These are phyloP conservation scores for Lichtheimia ornata DNA, from an alignment of 371 early-diverging fungal genomes.

Conservation along the genomic window DNA sequence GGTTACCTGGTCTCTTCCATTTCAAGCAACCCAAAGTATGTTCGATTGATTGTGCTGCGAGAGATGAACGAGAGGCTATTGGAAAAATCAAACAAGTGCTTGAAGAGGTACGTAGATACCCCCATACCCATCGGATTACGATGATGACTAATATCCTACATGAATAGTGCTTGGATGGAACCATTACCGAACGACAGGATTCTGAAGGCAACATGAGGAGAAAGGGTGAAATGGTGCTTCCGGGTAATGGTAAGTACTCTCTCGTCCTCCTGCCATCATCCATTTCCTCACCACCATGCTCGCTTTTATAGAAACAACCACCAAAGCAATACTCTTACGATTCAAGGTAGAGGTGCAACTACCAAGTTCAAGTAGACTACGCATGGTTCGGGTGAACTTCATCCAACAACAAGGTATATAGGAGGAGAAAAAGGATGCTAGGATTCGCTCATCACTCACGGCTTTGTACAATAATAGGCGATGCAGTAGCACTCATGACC, in stretches of 20 bases:
- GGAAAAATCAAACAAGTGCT: slow-evolving; percentile 44
- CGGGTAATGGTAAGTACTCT: slow-evolving; percentile 27
- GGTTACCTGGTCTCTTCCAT: slow-evolving; percentile 27
- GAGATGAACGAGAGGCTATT: slow-evolving; percentile 47
- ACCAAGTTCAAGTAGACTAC: slow-evolving; percentile 12
- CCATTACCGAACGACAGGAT: slow-evolving; percentile 37
- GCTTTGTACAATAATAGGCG: slow-evolving; percentile 20
- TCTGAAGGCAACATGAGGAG: slow-evolving; percentile 40
- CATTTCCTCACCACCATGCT: background rate
- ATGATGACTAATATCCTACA: too few relatives aligned
- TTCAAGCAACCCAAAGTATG: slow-evolving; percentile 34
- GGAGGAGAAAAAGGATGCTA: background rate
- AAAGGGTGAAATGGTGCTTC: slow-evolving; percentile 41
- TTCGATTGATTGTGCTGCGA: slow-evolving; percentile 43
- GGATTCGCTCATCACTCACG: background rate
- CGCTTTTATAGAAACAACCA: slow-evolving; percentile 15
- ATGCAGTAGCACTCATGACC: slow-evolving; percentile 41
- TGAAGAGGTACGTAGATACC: slow-evolving; percentile 39
- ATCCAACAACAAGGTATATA: slow-evolving; percentile 49
- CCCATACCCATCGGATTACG: too few relatives aligned
- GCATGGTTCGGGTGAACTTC: slow-evolving; percentile 36
- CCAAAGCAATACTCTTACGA: slow-evolving; percentile 31
- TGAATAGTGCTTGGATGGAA: slow-evolving; percentile 41
- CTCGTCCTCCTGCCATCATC: background rate
- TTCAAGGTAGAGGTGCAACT: slow-evolving; percentile 38